phyloP scores from a whole-genome alignment of 2,329 filamentous ascomycete species.

The Leptographium lundbergii region DNA sequence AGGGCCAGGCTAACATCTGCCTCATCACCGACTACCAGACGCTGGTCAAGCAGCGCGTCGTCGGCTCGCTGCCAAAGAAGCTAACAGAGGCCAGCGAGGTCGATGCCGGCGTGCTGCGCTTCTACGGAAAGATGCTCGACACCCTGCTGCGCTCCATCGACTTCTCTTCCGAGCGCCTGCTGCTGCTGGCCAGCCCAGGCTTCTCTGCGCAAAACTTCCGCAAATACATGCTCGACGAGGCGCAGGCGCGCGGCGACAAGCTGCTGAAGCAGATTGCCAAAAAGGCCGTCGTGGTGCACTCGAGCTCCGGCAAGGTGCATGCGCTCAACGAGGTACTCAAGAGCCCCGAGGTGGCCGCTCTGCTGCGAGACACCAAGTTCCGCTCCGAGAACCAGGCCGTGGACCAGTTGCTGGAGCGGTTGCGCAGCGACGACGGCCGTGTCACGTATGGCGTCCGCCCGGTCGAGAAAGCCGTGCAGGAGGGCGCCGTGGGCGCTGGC shows the following conservation, averaged over 20 bases:
- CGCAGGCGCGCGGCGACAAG: slow-evolving; percentile 50
- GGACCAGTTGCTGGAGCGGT: slow-evolving; percentile 66
- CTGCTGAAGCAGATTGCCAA: slow-evolving; percentile 48
- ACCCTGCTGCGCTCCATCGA: slow-evolving; percentile 70
- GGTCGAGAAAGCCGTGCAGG: slow-evolving; percentile 69
- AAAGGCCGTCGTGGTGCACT: slow-evolving; percentile 63
- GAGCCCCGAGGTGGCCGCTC: slow-evolving; percentile 62
- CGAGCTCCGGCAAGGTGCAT: slow-evolving; percentile 75
- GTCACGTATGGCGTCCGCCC: slow-evolving; percentile 84
- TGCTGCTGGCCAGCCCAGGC: slow-evolving; percentile 79
- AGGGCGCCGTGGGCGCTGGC: slow-evolving; percentile 78
- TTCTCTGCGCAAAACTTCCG: slow-evolving; percentile 77
- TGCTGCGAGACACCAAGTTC: slow-evolving; percentile 79
- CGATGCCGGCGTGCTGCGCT: slow-evolving; percentile 58
- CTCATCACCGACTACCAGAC: slow-evolving; percentile 72
- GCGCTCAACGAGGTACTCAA: slow-evolving; percentile 78
- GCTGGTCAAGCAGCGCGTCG: slow-evolving; percentile 57
- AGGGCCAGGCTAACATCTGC: slow-evolving; percentile 72
- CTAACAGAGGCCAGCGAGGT: slow-evolving; percentile 51
- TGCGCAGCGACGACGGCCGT: slow-evolving; percentile 74
- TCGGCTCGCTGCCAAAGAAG: slow-evolving; percentile 56
- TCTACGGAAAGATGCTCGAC: slow-evolving; percentile 65
- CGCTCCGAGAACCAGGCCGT: slow-evolving; percentile 71
- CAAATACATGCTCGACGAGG: slow-evolving; percentile 55
- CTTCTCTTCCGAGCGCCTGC: slow-evolving; percentile 53